Base-by-base conservation (phyloP, 1,139 yeast genomes). In the Yamadazyma membranifaciens region DNA sequence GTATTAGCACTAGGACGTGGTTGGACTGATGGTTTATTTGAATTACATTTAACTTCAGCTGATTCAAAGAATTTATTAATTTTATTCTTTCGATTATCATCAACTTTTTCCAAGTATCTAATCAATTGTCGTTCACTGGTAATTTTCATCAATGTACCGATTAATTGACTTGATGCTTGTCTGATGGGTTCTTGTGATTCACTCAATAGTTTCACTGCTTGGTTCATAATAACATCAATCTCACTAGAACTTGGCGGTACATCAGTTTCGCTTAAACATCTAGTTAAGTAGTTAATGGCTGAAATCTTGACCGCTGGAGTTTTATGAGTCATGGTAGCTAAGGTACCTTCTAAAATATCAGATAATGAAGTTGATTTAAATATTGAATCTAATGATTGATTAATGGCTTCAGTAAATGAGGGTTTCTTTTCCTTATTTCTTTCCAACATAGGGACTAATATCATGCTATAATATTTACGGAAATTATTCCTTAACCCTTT, bases 141-240 rank as follows among this genome's bases (percentile, higher is more conserved):
- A 13, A 89, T 75, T 59, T 87, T 87, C 86, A 87, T 84, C 44
- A 91, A 63, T 0, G 86, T 81, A 5, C 97, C 98, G 35, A 89
- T 75, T 54, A 83, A 72, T 54, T 84, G 89, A 31, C 91, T 83
- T 0, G 92, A 85, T 1, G 83, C 81, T 41, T 83, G 79, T 56
- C 98, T 78, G 1, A 88, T 83, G 1, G 94, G 88, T 44, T 88
- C 95, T 56, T 85, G 88, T 0, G 95, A 83, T 49, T 92, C 98
- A 39, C 78, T 71, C 31, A 89, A 74, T 14, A 87, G 67, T 54
- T 83, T 85, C 7, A 75, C 71, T 2, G 80, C 78, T 2, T 64
- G 60, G 2, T 67, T 76, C 69, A 81, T 77, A 10, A 85, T 80
- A 9, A 59, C 55, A 46, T 81, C 85, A 34, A 81, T 61, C 46